Evolutionary conservation across 805 yeast genomes (phyloP), one percentile per base, ranked within the genome.

Genomic region (Torulaspora indica): DNA sequence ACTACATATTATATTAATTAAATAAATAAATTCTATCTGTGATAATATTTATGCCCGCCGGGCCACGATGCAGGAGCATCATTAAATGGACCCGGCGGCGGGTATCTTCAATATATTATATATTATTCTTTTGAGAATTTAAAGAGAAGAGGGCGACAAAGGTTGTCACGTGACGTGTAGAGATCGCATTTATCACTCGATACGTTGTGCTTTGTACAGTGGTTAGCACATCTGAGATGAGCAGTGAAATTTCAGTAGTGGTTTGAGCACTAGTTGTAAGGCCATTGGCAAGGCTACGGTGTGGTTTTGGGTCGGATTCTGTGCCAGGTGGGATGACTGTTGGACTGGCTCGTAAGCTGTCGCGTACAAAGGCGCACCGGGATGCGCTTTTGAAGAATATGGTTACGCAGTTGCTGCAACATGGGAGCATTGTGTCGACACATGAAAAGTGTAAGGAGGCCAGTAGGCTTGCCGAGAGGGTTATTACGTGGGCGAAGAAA

Each of bases 391-490:
- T 84, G 58, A 73, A 80, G 53, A 84, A 85, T 59, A 66, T 84
- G 56, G 85, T 78, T 15, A 72, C 85, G 2, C 80, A 85, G 9
- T 64, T 85, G 29, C 70, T 85, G 28, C 81, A 82, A 62, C 78
- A 84, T 54, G 93, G 84, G 54, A 73, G 82, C 14, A 77, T 85
- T 43, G 73, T 78, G 5, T 83, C 93, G 0, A 85, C 95, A 1
- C 77, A 76, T 49, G 84, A 86, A 22, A 83, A 82, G 63, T 90
- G 91, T 38, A 81, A 79, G 61, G 79, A 79, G 48, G 77, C 88
- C 0, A 83, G 79, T 46, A 70, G 77, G 27, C 61, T 75, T 31
- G 79, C 82, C 2, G 91, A 85, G 51, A 75, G 75, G 48, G 60
- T 83, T 35, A 80, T 85, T 52, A 75, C 81, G 3, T 71, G 77